phyloP scores from a whole-genome alignment of 768 basidiomycete genomes.

The Termitomyces sp. region DNA sequence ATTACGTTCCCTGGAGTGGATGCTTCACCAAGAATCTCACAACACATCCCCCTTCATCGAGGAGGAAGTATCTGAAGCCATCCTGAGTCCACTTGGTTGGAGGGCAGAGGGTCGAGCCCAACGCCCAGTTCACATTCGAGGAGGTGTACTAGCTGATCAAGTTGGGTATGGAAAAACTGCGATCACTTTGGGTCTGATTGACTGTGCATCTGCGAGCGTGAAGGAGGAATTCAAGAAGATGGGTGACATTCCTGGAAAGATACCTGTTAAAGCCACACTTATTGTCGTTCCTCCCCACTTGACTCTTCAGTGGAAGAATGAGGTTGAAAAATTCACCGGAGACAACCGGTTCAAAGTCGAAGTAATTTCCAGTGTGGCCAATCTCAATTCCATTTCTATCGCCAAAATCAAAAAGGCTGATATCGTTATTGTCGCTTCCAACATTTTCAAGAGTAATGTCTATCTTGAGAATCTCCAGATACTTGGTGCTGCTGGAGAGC shows the following conservation, averaged over 20 bases:
- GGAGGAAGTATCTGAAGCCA: constrained; percentile 91
- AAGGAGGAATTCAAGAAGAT: constrained; percentile 51
- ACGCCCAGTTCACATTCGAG: constrained; percentile 66
- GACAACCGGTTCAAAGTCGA: constrained; percentile 56
- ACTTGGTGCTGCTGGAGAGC: constrained; percentile 58
- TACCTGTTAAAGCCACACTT: constrained; percentile 76
- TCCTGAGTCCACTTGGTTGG: constrained; percentile 85
- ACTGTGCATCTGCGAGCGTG: constrained; percentile 55
- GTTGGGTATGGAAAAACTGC: constrained; percentile 98
- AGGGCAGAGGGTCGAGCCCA: constrained; percentile 89
- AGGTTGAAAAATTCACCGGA: constrained; percentile 72
- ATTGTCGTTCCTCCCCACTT: constrained; percentile 88
- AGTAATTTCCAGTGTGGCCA: constrained; percentile 59
- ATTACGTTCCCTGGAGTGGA: constrained; percentile 87
- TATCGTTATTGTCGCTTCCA: constrained; percentile 80
- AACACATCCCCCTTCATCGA: constrained; percentile 75
- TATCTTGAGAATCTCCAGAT: constrained; percentile 75
- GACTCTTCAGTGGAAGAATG: constrained; percentile 84
- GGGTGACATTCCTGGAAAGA: constrained; percentile 50
- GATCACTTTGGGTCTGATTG: constrained; percentile 86
- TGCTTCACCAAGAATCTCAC: constrained; percentile 71
- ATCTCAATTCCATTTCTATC: constrained; percentile 68
- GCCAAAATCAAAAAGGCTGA: constrained; percentile 76
- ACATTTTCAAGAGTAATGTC: constrained; percentile 72
- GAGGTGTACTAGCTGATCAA: constrained; percentile 92